Percentiles rank a stretch among this genome's conserved stretches.
Evolutionary conservation across 805 yeast species (phyloP).

Genomic region (Ogataea paraovalis): DNA sequence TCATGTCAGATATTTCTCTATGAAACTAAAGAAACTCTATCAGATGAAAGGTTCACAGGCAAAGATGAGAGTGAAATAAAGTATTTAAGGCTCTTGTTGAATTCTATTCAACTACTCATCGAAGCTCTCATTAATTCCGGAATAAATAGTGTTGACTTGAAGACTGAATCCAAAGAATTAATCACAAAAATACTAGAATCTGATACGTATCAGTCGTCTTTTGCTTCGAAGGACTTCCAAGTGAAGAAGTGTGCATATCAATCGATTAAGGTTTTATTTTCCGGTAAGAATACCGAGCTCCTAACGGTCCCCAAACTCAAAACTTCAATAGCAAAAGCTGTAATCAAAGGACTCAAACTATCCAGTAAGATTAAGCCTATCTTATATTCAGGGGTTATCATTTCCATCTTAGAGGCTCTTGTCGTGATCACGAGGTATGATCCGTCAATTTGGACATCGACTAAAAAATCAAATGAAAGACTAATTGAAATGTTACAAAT

Average conservation of each 20-base stretch:
- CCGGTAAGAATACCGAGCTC: conserved; percentile 12
- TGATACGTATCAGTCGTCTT: conserved; percentile 43
- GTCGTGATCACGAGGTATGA: conserved; percentile 41
- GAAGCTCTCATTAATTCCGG: conserved; percentile 10
- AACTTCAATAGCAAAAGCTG: conserved; percentile 41
- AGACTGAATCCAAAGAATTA: conserved; percentile 19
- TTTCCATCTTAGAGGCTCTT: conserved; percentile 48
- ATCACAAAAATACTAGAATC: conserved; percentile 34
- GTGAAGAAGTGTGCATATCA: conserved; percentile 40
- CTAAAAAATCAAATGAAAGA: conserved; percentile 43
- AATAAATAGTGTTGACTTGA: conserved; percentile 7
- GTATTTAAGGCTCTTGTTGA: conserved; percentile 52
- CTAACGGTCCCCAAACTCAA: conserved; percentile 29
- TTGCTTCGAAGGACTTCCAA: conserved; percentile 36
- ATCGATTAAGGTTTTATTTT: conserved; percentile 32
- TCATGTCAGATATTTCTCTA: conserved; percentile 46
- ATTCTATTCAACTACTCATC: conserved; percentile 47
- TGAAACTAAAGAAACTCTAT: conserved; percentile 60
- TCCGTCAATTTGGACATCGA: conserved; percentile 48
- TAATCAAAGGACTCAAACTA: conserved; percentile 41
- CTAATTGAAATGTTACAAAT: conserved; percentile 43
- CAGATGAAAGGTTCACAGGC: conserved; percentile 69
- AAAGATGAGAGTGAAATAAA: conserved; percentile 64
- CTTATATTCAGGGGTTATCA: conserved; percentile 41
- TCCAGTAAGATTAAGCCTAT: conserved; percentile 31